Evolutionary conservation across 1,139 yeast genomes (phyloP), one percentile per base, ranked within the genome.

Genomic region (Taphrina flavorubra): DNA sequence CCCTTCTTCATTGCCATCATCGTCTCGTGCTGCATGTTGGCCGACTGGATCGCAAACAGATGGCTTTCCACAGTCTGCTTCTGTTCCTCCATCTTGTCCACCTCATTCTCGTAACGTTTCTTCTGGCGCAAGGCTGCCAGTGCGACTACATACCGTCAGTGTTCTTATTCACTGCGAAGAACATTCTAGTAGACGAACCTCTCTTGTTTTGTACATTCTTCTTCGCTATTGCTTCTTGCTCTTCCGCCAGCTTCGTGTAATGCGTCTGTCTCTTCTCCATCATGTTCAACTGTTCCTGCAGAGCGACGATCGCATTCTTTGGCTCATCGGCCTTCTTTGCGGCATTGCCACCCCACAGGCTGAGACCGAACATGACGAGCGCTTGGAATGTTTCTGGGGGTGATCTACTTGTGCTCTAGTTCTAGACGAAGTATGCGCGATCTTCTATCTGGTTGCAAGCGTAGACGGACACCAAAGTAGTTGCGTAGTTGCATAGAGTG

Each of bases 1-100:
- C 98, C 98, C 79, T 92, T 96, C 79, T 92, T 89, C 98, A 94
- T 94, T 69, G 97, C 97, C 84, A 90, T 90, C 97, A 95, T 90
- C 49, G 99, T 94, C 81, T 95, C 99, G 79, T 90, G 83, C 82
- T 94, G 94, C 86, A 94, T 85, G 81, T 92, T 92, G 70, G 99
- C 99, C 68, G 90, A 86, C 80, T 94, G 99, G 71, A 94, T 90
- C 39, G 98, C 90, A 72, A 86, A 86, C 74, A 94, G 83, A 80
- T 94, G 97, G 68, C 90, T 87, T 78, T 94, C 97, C 73, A 94
- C 81, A 13, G 96, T 87, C 74, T 91, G 96, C 70, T 94, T 87
- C 79, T 92, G 97, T 73, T 90, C 88, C 77, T 90, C 92, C 72
- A 92, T 84, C 82, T 90, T 90, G 71, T 84, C 85, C 74, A 92